Percentiles rank a stretch among this genome's conserved stretches.
Conservation (phyloP, 2,329 filamentous ascomycete species). For the Thermothelomyces thermophilus region DNA sequence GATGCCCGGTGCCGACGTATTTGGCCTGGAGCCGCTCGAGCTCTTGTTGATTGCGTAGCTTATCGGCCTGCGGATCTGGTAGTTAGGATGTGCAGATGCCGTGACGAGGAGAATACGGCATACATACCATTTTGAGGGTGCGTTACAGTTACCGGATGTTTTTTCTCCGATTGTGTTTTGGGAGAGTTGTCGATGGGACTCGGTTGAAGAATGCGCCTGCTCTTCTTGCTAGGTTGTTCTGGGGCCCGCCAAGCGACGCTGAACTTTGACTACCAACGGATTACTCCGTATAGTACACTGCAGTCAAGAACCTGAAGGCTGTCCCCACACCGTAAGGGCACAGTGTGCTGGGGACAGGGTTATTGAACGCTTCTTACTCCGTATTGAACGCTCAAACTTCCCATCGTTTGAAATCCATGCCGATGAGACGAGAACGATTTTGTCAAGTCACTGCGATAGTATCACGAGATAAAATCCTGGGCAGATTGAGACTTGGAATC, state of each 20-base stretch:
- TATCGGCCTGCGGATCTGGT: constrained; percentile 65
- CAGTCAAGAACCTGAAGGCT: background rate
- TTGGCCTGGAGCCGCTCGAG: constrained; percentile 94
- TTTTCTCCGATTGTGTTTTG: too few relatives aligned
- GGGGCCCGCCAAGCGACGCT: constrained; percentile 1
- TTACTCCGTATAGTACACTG: too few relatives aligned
- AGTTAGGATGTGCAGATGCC: background rate
- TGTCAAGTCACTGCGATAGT: too few relatives aligned
- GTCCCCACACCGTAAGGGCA: constrained; percentile 7
- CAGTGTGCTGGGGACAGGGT: background rate
- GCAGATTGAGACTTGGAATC: too few relatives aligned
- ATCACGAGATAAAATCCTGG: too few relatives aligned
- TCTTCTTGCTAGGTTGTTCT: background rate
- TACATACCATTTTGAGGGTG: constrained; percentile 19
- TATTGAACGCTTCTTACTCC: too few relatives aligned
- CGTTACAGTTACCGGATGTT: background rate
- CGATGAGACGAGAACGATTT: too few relatives aligned
- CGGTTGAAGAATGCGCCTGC: background rate
- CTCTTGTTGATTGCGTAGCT: constrained; percentile 94
- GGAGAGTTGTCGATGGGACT: too few relatives aligned
- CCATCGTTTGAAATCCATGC: too few relatives aligned
- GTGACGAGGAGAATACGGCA: background rate
- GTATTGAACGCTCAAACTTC: too few relatives aligned
- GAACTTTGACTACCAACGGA: too few relatives aligned
- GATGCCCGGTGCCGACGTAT: constrained; percentile 91